These are phyloP conservation scores for Podosphaera xanthii DNA, from an alignment of 2,329 filamentous ascomycete species.

Conservation along the genomic window DNA sequence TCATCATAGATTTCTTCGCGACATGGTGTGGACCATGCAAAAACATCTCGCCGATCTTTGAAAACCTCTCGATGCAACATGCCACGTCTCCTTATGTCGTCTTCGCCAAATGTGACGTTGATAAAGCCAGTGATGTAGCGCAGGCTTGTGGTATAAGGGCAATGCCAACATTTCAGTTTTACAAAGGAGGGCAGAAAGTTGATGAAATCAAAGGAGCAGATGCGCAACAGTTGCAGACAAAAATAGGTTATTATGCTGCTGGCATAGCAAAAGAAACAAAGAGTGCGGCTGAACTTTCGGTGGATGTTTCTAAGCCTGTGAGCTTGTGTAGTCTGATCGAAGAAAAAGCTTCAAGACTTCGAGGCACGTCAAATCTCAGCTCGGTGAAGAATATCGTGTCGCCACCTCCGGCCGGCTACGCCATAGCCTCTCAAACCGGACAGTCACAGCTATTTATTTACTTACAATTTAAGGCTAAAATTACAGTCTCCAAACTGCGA, in stretches of 20 bases:
- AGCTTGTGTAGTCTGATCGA: constrained; percentile 13
- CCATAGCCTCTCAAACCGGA: constrained; percentile 8
- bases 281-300: constrained; percentile 2
- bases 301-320: constrained; percentile 1
- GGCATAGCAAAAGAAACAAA: constrained; percentile 6
- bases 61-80: constrained; percentile 54
- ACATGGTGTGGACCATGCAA: constrained; percentile 90
- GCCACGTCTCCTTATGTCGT: constrained; percentile 57
- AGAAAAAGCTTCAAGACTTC: constrained; percentile 6
- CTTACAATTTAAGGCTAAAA: constrained; percentile 9
- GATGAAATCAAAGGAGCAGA: constrained; percentile 66
- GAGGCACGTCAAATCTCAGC: constrained; percentile 11
- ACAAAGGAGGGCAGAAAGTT: constrained; percentile 48
- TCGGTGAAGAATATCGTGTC: constrained; percentile 10
- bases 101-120: constrained; percentile 79
- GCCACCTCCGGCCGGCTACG: constrained; percentile 13
- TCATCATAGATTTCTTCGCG: constrained; percentile 39
- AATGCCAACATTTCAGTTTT: constrained; percentile 88
- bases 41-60: constrained; percentile 69
- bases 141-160: constrained; percentile 54
- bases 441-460: constrained; percentile 8
- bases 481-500: constrained; percentile 9
- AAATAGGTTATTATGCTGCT: constrained; percentile 12
- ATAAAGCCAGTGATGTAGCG: constrained; percentile 55
- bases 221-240: constrained; percentile 40